phyloP scores from a whole-genome alignment of 345 rosid genomes.

The Hypericum perforatum region DNA sequence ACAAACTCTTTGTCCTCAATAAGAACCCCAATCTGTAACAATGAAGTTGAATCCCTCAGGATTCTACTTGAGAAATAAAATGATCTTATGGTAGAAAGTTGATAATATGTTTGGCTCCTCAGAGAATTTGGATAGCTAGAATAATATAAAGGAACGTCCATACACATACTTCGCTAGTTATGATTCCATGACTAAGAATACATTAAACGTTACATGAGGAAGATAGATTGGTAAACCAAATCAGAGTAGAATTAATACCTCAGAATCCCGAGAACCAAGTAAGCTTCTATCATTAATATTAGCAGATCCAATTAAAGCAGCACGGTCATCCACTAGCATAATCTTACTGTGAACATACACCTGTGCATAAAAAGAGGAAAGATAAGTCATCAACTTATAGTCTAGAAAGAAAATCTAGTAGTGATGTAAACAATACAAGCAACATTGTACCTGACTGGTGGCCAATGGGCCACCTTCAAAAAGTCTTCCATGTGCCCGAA shows the following conservation, averaged over 20 bases:
- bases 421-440: too few species aligned
- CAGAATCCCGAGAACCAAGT: slow-evolving; percentile 97
- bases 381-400: background rate
- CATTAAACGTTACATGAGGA: background rate
- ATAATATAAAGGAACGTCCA: too few species aligned
- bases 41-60: background rate
- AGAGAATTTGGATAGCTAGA: too few species aligned
- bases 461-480: slow-evolving; percentile 80
- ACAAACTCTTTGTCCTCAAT: slow-evolving; percentile 85
- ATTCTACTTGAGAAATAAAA: background rate
- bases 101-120: too few species aligned
- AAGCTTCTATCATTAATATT: slow-evolving; percentile 93
- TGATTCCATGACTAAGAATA: too few species aligned
- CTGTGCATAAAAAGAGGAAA: slow-evolving; percentile 30
- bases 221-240: background rate
- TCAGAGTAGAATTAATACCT: slow-evolving; percentile 37
- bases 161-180: too few species aligned
- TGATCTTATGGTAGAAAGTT: too few species aligned
- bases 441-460: slow-evolving; percentile 71
- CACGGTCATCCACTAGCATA: slow-evolving; percentile 77
- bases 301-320: slow-evolving; percentile 78
- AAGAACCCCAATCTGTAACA: slow-evolving; percentile 69
- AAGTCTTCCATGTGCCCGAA: slow-evolving; percentile 75
- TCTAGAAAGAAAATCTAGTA: too few species aligned
- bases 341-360: slow-evolving; percentile 94